Evolutionary conservation across 2,329 filamentous ascomycete species (phyloP).

Genomic region (Colletotrichum ledebouriae): DNA sequence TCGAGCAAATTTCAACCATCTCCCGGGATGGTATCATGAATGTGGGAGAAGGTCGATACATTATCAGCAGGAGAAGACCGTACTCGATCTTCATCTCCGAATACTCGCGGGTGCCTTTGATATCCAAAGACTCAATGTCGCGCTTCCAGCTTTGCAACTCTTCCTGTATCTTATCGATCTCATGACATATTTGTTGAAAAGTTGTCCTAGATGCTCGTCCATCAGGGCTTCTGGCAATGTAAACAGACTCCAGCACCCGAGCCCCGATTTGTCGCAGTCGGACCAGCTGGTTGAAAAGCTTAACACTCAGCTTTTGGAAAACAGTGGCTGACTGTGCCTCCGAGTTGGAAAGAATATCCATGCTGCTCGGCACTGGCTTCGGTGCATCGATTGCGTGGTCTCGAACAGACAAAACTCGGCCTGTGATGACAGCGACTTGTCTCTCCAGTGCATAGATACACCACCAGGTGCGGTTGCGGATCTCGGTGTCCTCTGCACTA

Average conservation of each 20-base stretch:
- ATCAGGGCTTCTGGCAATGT: conserved; percentile 45
- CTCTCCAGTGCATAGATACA: conserved; percentile 45
- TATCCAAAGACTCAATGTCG: conserved; percentile 37
- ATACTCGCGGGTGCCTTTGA: conserved; percentile 45
- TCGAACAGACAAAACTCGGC: conserved; percentile 45
- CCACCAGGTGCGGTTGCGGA: conserved; percentile 46
- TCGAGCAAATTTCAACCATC: conserved; percentile 45
- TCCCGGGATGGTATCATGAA: conserved; percentile 46
- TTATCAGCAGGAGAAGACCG: conserved; percentile 44
- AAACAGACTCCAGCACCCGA: conserved; percentile 46
- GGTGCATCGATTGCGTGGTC: conserved; percentile 46
- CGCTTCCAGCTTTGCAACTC: conserved; percentile 44
- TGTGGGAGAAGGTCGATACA: conserved; percentile 45
- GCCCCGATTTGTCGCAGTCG: conserved; percentile 43
- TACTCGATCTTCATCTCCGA: conserved; percentile 46
- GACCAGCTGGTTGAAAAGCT: conserved; percentile 41
- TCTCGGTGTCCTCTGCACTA: conserved; percentile 44
- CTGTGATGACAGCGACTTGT: conserved; percentile 45
- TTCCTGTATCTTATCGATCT: conserved; percentile 41
- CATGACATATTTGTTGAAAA: conserved; percentile 45
- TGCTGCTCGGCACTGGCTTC: conserved; percentile 25
- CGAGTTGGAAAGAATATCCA: conserved; percentile 38
- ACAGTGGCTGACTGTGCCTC: conserved; percentile 39
- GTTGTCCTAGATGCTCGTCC: conserved; percentile 43
- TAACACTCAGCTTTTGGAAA: conserved; percentile 40